Evolutionary conservation across 305 asterid species (phyloP), one percentile per base, ranked within the genome.

Genomic region (Solanum aculeatissimum): DNA sequence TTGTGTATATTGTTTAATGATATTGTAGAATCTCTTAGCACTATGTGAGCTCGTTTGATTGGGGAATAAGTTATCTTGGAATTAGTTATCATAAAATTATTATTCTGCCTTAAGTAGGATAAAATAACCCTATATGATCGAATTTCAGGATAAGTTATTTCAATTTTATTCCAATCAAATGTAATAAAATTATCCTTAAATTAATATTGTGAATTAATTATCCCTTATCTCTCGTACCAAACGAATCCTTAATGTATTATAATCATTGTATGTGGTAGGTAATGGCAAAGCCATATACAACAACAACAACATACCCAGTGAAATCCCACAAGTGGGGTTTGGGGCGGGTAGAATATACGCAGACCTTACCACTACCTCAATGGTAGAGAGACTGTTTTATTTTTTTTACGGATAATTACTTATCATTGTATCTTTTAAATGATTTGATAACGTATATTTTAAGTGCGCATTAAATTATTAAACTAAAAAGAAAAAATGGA

Each of bases 191-290:
- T 21, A 6, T 23, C 12, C 11, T 9, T n/a, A 9, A n/a, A 57
- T 4, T n/a, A n/a, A 57, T n/a, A 1, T 0, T 0, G 7, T 0
- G 1, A 0, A n/a, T 57, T 57, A 57, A 27, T n/a, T n/a, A n/a
- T 55, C 19, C 29, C 6, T 35, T 35, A 35, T 35, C 40, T 5
- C 0, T 4, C 0, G 23, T 57, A 21, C 1, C 15, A 57, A 57
- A 57, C 0, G 7, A 57, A 6, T 14, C 7, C 3, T 21, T 10
- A 4, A 0, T 2, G 1, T n/a, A 57, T 57, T 21, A 0, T n/a
- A 57, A n/a, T 57, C 23, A 57, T n/a, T n/a, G 65, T 21, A 21
- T 7, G 0, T 21, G 11, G 29, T 58, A 58, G 29, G 66, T 21
- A 58, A 25, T 58, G 65, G 15, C 21, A 27, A 0, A 58, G 65